Evolutionary conservation across 495 filamentous ascomycete genomes (phyloP).

Genomic region (Talaromyces proteolyticus): DNA sequence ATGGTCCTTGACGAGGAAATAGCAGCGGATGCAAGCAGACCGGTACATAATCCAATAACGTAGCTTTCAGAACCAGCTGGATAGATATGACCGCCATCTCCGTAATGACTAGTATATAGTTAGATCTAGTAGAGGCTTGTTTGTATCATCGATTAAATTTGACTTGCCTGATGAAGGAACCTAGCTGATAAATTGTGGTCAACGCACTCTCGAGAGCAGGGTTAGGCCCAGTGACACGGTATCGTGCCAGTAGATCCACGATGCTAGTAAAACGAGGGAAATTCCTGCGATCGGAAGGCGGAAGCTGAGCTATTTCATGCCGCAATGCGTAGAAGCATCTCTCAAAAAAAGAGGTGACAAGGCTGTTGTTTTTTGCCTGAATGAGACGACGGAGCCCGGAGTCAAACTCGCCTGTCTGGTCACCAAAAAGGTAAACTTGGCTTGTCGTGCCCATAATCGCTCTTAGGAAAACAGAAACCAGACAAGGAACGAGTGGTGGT

Average conservation of each 20-base stretch:
- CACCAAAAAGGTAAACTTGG: constrained; percentile 59
- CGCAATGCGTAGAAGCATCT: constrained; percentile 55
- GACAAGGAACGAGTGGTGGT: not conserved
- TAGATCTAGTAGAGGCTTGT: not conserved
- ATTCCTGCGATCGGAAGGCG: constrained; percentile 48
- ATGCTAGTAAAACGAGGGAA: constrained; percentile 68
- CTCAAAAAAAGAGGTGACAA: constrained; percentile 61
- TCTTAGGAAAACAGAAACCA: not conserved
- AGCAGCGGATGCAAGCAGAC: constrained; percentile 65
- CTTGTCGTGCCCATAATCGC: constrained; percentile 8
- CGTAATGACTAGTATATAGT: constrained; percentile 28
- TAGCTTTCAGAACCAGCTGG: constrained; percentile 35
- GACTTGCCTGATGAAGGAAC: constrained; percentile 70
- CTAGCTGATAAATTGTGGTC: constrained; percentile 64
- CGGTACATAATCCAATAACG: constrained; percentile 59
- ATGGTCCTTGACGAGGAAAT: constrained; percentile 63
- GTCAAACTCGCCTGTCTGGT: constrained; percentile 71
- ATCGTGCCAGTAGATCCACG: constrained; percentile 63
- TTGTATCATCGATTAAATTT: not conserved
- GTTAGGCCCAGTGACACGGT: constrained; percentile 50
- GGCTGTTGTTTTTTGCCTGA: constrained; percentile 57
- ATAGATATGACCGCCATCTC: constrained; percentile 48
- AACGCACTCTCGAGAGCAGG: constrained; percentile 61
- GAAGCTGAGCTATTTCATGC: constrained; percentile 55
- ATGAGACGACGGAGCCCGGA: constrained; percentile 58